Evolutionary conservation across 2,329 filamentous ascomycete genomes (phyloP), one percentile per base, ranked within the genome.

Genomic region (Helicocarpus griseus): DNA sequence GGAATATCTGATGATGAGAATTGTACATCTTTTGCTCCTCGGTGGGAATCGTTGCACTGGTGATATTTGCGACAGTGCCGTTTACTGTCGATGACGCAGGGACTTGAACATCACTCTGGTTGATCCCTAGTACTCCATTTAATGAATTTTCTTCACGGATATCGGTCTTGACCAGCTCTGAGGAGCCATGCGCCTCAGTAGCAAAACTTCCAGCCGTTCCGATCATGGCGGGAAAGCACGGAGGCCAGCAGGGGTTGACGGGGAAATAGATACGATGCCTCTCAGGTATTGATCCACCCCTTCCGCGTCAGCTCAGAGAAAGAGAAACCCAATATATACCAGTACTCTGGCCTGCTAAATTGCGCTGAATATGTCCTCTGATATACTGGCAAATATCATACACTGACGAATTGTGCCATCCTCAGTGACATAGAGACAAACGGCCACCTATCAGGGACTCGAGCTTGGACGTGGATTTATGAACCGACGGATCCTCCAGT

Each of bases 391-490:
- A 13, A 28, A 47, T 46, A 51, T 47, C 49, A 51, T 31, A 46
- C 19, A 14, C 22, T n/a, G 14, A 38, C 28, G 14, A 22, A 9
- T 35, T 17, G 19, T 40, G 49, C 28, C 49, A 51, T 51, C 21
- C 17, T 46, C 38, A 46, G 21, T 33, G 38, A 21, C 17, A 40
- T 31, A 36, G 13, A 19, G 36, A 14, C 11, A 5, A 33, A 14
- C 31, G 29, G 22, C 35, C 35, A 29, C 40, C 36, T 29, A 21
- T 46, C 29, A 24, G 24, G 5, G 28, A 13, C 14, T 29, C 49
- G 40, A 50, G n/a, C 36, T 35, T 7, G 35, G 28, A 50, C n/a
- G 17, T 35, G n/a, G 48, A 19, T 31, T 24, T 50, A 43, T 43
- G 35, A 31, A 35, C 21, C 24, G 39, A 35, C n/a, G 26, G 48